Conservation (phyloP, 2,329 filamentous ascomycete genomes). For the Sporothrix dimorphospora region DNA sequence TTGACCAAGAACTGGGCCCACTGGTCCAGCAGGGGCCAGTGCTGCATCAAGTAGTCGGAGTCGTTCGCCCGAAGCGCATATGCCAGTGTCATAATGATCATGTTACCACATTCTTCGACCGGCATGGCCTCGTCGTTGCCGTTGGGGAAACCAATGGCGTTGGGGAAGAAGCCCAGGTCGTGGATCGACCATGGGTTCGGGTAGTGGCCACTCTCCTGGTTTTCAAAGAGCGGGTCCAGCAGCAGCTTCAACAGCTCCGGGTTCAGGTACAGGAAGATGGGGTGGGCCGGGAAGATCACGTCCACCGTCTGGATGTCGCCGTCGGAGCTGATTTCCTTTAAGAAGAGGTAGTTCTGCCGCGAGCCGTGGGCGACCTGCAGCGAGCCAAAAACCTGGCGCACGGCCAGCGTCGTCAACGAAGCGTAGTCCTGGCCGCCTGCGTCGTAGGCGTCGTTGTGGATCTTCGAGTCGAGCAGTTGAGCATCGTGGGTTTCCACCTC, state of each 20-base stretch:
- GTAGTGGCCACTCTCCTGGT: constrained; percentile 78
- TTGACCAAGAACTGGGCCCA: constrained; percentile 76
- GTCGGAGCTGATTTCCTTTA: constrained; percentile 89
- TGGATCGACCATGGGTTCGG: constrained; percentile 79
- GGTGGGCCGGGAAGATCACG: constrained; percentile 81
- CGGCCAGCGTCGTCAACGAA: constrained; percentile 74
- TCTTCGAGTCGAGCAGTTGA: constrained; percentile 66
- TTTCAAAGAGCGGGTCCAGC: constrained; percentile 75
- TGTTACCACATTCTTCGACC: constrained; percentile 72
- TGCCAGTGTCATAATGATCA: constrained; percentile 68
- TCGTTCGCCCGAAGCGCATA: constrained; percentile 59
- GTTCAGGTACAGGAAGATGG: constrained; percentile 82
- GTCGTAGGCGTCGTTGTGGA: constrained; percentile 66
- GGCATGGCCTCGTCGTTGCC: constrained; percentile 73
- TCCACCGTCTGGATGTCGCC: constrained; percentile 87
- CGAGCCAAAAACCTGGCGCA: constrained; percentile 80
- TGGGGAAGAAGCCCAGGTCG: constrained; percentile 73
- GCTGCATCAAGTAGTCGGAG: constrained; percentile 54
- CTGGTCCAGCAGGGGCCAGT: constrained; percentile 70
- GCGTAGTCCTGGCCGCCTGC: constrained; percentile 75
- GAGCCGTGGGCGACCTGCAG: constrained; percentile 73
- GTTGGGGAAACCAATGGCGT: constrained; percentile 69
- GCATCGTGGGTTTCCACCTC: constrained; percentile 60
- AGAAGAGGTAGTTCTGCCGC: constrained; percentile 72
- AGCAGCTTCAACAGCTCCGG: constrained; percentile 76